phyloP scores from a whole-genome alignment of 163 green algal species.

The Chlamydomonas reinhardtii region DNA sequence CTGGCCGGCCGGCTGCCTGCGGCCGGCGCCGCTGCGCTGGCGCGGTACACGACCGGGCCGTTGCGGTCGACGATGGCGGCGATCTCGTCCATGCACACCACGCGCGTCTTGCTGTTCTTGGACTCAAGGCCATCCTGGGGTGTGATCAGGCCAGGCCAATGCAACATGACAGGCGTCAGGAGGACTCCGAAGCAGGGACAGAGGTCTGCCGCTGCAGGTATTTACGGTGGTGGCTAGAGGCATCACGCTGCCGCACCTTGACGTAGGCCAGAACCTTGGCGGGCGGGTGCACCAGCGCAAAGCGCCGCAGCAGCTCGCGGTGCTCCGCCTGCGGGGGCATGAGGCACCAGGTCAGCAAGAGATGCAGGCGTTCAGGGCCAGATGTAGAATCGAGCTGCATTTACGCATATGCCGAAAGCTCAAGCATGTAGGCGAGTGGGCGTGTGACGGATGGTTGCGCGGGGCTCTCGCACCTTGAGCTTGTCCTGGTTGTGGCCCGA shows the following conservation, averaged over 20 bases:
- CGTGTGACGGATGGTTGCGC: too few species aligned
- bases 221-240: too few species aligned
- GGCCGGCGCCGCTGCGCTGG: not conserved
- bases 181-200: too few species aligned
- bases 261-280: conserved; percentile 79
- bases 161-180: too few species aligned
- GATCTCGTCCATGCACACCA: conserved; percentile 91
- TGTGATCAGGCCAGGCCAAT: too few species aligned
- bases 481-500: conserved; percentile 87
- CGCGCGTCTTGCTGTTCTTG: conserved; percentile 94
- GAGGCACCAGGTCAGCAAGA: too few species aligned
- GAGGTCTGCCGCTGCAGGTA: too few species aligned
- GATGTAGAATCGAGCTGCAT: too few species aligned
- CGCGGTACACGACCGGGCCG: conserved; percentile 64
- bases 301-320: conserved; percentile 81
- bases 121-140: conserved; percentile 78
- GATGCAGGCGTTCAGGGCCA: too few species aligned
- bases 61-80: conserved; percentile 74
- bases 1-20: not conserved
- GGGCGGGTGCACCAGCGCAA: conserved; percentile 64
- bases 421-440: too few species aligned
- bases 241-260: conserved; percentile 37
- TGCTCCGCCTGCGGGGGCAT: conserved; percentile 48
- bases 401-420: too few species aligned
- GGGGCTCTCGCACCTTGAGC: conserved; percentile 49